Evolutionary conservation across 2,329 filamentous ascomycete species (phyloP).

Genomic region (Tolypocladium sp.): DNA sequence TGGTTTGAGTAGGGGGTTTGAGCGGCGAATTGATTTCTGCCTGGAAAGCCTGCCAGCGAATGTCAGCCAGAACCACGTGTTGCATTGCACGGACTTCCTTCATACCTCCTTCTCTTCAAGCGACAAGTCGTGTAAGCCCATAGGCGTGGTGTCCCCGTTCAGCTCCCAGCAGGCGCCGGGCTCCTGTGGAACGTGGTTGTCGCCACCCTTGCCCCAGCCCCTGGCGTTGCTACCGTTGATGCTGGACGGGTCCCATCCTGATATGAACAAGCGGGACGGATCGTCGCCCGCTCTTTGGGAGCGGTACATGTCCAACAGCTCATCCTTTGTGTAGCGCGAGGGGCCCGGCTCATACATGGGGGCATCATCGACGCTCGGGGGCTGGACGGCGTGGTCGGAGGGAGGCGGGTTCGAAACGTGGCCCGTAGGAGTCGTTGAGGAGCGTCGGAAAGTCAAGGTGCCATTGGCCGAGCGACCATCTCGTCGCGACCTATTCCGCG

Average conservation of each 20-base stretch:
- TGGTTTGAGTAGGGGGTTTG: conserved; percentile 74
- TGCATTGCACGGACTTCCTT: conserved; percentile 1
- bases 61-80: not conserved
- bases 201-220: conserved; percentile 70
- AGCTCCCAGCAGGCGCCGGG: conserved; percentile 91
- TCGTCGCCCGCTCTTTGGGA: conserved; percentile 38
- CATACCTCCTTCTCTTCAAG: conserved; percentile 50
- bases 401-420: conserved; percentile 28
- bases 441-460: conserved; percentile 55
- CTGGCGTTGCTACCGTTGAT: conserved; percentile 53
- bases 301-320: conserved; percentile 67
- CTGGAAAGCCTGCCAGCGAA: conserved; percentile 55
- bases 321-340: conserved; percentile 66
- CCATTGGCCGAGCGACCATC: conserved; percentile 51
- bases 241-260: conserved; percentile 70
- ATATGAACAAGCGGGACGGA: conserved; percentile 58
- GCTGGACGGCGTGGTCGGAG: conserved; percentile 29
- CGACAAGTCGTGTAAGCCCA: conserved; percentile 64
- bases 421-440: conserved; percentile 47
- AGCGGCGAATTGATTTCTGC: conserved; percentile 88
- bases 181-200: conserved; percentile 65
- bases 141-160: conserved; percentile 57
- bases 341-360: conserved; percentile 27
- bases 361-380: conserved; percentile 21
- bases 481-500: conserved; percentile 41